Evolutionary conservation across 371 early-diverging fungal genomes (phyloP).

Genomic region (Mortierella sp.): DNA sequence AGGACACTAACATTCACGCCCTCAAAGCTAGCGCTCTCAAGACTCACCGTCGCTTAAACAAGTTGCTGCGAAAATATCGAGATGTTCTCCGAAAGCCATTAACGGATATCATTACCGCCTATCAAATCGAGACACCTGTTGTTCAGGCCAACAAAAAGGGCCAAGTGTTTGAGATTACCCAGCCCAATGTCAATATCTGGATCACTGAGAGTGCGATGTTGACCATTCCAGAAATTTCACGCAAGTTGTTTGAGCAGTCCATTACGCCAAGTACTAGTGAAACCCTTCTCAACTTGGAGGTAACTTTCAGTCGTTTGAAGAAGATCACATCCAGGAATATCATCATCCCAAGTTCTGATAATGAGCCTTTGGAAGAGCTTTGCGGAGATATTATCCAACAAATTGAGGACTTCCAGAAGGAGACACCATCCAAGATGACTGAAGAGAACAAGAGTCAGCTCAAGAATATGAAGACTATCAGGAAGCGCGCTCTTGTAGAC

Average conservation of each 20-base stretch:
- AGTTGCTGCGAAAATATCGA: slow-evolving; percentile 90
- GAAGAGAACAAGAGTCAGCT: slow-evolving; percentile 73
- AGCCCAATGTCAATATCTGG: slow-evolving; percentile 44
- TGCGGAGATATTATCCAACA: slow-evolving; percentile 56
- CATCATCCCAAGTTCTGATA: slow-evolving; percentile 37
- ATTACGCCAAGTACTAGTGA: slow-evolving; percentile 49
- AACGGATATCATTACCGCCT: slow-evolving; percentile 77
- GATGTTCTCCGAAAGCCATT: slow-evolving; percentile 81
- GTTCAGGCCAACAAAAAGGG: slow-evolving; percentile 50
- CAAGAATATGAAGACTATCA: slow-evolving; percentile 84
- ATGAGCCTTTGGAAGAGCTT: slow-evolving; percentile 47
- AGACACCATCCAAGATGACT: slow-evolving; percentile 72
- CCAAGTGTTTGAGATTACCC: slow-evolving; percentile 38
- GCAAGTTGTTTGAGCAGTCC: slow-evolving; percentile 17
- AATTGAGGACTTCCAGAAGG: slow-evolving; percentile 62
- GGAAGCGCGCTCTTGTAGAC: slow-evolving; percentile 91
- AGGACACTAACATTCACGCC: slow-evolving; percentile 96
- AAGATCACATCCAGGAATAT: slow-evolving; percentile 37
- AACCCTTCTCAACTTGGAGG: slow-evolving; percentile 43
- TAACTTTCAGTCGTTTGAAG: slow-evolving; percentile 51
- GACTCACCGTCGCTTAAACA: slow-evolving; percentile 91
- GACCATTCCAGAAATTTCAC: slow-evolving; percentile 18
- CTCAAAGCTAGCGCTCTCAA: slow-evolving; percentile 90
- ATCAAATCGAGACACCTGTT: slow-evolving; percentile 63
- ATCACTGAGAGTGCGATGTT: slow-evolving; percentile 33